Base-by-base conservation (phyloP, 352 stramenopile species). In the Globisporangium cederbergense region DNA sequence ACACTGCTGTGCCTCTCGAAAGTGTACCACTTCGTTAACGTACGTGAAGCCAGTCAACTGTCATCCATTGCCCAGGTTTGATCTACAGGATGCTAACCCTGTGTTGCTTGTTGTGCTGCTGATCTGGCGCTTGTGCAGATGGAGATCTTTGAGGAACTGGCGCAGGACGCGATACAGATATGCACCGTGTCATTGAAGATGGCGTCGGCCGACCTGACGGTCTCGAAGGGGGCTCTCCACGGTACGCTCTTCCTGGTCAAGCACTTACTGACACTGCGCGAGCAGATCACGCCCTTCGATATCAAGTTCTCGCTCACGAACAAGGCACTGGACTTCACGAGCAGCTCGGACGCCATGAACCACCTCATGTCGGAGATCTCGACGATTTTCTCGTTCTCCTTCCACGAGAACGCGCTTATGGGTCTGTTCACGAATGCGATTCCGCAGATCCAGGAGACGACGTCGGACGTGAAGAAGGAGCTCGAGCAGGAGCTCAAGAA, bases 1-100 rank as follows among this genome's bases (percentile, higher is more conserved):
- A 95, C 86, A 13, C 57, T 95, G n/a, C 73, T 90, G 60, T 93
- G 83, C 65, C 59, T 95, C n/a, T 93, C 86, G 28, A 91, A 93
- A 63, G 79, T 91, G 9, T 95, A 95, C 64, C 84, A 86, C 50
- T 92, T 86, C 38, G 77, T 95, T 32, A 89, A 95, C 64, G 83
- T 91, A 71, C 25, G 72, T 62, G 9, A 2, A 8, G 2, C 43
- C 22, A 34, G 14, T 16, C 42, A n/a, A 47, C 5, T 47, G 4
- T 4, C 8, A 13, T 47, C 16, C 4, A n/a, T 20, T 4, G 42
- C 14, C 20, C 42, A n/a, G 42, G 36, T 42, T 42, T 42, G 36
- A 16, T 16, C 9, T 30, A 34, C 2, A 25, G 49, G 3, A n/a
- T 50, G 30, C 11, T 34, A 36, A 53, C 16, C 36, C 45, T 47